These are phyloP conservation scores for Lasiosphaeria ovina DNA, from an alignment of 495 filamentous ascomycete species.

Conservation along the genomic window DNA sequence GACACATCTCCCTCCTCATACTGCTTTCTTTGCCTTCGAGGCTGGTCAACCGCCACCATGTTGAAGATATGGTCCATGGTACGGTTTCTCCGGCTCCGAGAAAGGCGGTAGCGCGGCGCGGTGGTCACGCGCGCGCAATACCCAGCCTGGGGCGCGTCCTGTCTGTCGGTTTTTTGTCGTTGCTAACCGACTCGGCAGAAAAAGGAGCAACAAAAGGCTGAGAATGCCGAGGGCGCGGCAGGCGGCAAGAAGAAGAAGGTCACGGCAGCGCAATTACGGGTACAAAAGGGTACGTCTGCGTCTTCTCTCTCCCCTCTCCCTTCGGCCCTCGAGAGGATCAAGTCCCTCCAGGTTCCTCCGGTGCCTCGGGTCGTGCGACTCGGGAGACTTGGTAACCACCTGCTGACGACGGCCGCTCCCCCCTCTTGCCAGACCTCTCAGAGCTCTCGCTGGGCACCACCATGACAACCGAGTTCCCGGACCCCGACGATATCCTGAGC, in stretches of 20 bases:
- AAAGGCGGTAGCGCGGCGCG: not conserved
- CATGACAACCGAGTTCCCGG: slow-evolving; percentile 89
- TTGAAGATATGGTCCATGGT: slow-evolving; percentile 99
- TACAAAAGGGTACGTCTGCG: slow-evolving; percentile 77
- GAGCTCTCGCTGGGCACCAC: slow-evolving; percentile 87
- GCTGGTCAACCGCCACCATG: slow-evolving; percentile 64
- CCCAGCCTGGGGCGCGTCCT: slow-evolving; percentile 14
- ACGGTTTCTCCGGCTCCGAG: slow-evolving; percentile 23
- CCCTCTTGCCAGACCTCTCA: slow-evolving; percentile 66
- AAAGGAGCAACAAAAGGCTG: slow-evolving; percentile 91
- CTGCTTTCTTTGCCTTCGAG: not conserved
- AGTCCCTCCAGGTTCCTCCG: not conserved
- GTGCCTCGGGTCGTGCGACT: not conserved
- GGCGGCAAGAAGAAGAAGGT: slow-evolving; percentile 96
- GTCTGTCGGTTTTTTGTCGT: slow-evolving; percentile 55
- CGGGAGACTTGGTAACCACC: too few relatives aligned
- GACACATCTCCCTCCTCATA: not conserved
- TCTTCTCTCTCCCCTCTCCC: not conserved
- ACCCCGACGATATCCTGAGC: slow-evolving; percentile 95
- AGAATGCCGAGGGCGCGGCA: slow-evolving; percentile 69
- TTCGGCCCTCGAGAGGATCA: not conserved
- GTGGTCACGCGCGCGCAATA: slow-evolving; percentile 39
- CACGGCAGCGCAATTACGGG: slow-evolving; percentile 89
- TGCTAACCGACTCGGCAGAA: slow-evolving; percentile 54
- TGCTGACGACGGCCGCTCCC: too few relatives aligned